Evolutionary conservation across 345 rosid genomes (phyloP), one percentile per base, ranked within the genome.

Genomic region (Hevea brasiliensis): DNA sequence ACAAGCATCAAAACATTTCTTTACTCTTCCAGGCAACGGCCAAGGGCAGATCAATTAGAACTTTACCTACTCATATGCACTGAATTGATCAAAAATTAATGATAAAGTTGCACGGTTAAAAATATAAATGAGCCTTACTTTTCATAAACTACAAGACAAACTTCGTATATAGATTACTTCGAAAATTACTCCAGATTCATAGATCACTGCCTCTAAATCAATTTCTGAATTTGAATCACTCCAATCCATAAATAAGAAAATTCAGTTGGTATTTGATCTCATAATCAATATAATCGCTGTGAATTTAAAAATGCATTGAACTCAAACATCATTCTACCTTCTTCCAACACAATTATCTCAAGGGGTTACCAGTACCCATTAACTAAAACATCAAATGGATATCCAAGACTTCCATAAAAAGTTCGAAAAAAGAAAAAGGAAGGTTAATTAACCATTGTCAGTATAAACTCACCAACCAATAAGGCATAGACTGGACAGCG

Each of bases 401-500:
- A 35, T 20, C 20, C 6, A 54, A 35, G 18, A 68, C 4, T 53
- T 21, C 17, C 11, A 37, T 3, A 68, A 42, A 41, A 21, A 21
- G 8, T 7, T 0, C 20, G 41, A n/a, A 62, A 62, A 56, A 47
- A 23, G 1, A 20, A 63, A 40, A 62, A 62, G 57, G 40, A 37
- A 50, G 48, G 17, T 44, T 4, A 24, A 58, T 18, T 44, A 45
- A 10, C 23, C 17, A 45, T 26, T 15, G 14, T 27, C 27, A 58
- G 2, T 10, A 21, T 24, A 6, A 27, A 68, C 91, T 85, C 59
- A 90, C 95, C 90, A 87, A 57, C 95, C 95, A 90, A 63, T 84
- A 87, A 56, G 95, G 95, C 75, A 90, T 37, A 67, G 82, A 53
- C 13, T 65, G 66, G 64, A 90, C 79, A 37, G 86, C 79, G 20